Base-by-base conservation (phyloP, 352 stramenopile genomes). In the Pythium rhizo-oryzae region DNA sequence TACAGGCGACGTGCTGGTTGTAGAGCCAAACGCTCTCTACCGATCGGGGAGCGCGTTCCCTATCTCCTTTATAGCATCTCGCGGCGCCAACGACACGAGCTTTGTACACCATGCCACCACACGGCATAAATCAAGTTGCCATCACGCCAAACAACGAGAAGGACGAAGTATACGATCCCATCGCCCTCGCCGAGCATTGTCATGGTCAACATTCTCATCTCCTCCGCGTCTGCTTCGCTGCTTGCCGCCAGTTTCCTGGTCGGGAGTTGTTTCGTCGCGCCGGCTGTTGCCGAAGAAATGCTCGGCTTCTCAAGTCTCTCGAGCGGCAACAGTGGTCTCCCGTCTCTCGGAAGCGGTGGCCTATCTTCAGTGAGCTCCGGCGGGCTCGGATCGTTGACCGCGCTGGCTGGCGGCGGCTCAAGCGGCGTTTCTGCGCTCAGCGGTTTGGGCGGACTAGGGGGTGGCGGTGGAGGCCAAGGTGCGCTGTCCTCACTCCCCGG, bases 301-400 rank as follows among this genome's bases (percentile, higher is more conserved):
- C n/a, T 55, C 49, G 49, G 16, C 25, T 55, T 55, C 23, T 55
- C 49, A 16, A 55, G 49, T 19, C 49, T 55, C 49, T 33, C 28
- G 28, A 13, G 8, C 49, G 49, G 49, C 21, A 25, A 8, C 21
- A 21, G 21, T 33, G 21, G 21, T 4, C 49, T 55, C 8, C 9
- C 21, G 25, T 51, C 44, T 13, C n/a, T 51, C 18, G 49, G 9
- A 21, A 23, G 49, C 49, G 49, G 49, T 3, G 49, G 49, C 13
- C 21, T 55, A 9, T 19, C 49, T 12, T 9, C n/a, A 35, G 3
- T 55, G 13, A 19, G 49, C 25, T 43, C 37, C 9, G 23, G 23
- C 49, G 49, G 25, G 8, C 49, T 55, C n/a, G n/a, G 12, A 13
- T 30, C 25, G 49, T 18, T 37, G 12, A 33, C 49, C 8, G 11